Evolutionary conservation across 805 yeast genomes (phyloP), one percentile per base, ranked within the genome.

Genomic region (Priceomyces melissophilus): DNA sequence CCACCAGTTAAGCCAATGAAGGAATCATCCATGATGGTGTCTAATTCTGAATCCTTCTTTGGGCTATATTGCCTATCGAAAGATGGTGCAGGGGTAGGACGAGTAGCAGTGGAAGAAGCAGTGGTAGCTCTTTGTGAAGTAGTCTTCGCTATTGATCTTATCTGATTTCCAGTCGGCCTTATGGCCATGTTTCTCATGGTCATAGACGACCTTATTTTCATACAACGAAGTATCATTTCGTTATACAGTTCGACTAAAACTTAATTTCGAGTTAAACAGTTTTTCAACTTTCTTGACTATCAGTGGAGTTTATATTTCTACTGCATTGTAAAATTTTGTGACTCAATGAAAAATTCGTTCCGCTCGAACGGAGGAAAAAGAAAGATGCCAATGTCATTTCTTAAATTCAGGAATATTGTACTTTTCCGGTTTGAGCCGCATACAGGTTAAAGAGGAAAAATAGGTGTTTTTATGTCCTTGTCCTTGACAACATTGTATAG

Each of bases 1-100:
- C 99, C 99, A 49, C 99, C 99, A n/a, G 96, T 84, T 54, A 89
- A 76, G 12, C 99, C 99, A 41, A 93, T 89, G 56, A 91, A 82
- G 4, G 96, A 85, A 55, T 84, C 90, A 56, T 86, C 95, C 83
- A 83, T 77, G 16, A 52, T 41, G 50, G 14, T 43, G 29, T 31
- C 46, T 50, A n/a, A 44, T 11, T 39, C 35, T 14, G 12, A 12
- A 5, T 13, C 14, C 33, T 28, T 37, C 27, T 16, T 30, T 25
- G 37, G 38, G 17, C 37, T 42, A 16, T 51, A 53, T 25, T 61
- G 48, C 42, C 60, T 63, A 55, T 75, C 70, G 54, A 76, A 76
- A 10, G 81, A 69, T 20, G 81, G 80, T 10, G 61, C 60, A 8
- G 74, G 71, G 43, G 73, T 62, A 26, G 59, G 41, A 20, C 52